Percentiles rank a stretch among this genome's conserved stretches.
Evolutionary conservation across 345 rosid genomes (phyloP).

Genomic region (Eucalyptus curtisii): DNA sequence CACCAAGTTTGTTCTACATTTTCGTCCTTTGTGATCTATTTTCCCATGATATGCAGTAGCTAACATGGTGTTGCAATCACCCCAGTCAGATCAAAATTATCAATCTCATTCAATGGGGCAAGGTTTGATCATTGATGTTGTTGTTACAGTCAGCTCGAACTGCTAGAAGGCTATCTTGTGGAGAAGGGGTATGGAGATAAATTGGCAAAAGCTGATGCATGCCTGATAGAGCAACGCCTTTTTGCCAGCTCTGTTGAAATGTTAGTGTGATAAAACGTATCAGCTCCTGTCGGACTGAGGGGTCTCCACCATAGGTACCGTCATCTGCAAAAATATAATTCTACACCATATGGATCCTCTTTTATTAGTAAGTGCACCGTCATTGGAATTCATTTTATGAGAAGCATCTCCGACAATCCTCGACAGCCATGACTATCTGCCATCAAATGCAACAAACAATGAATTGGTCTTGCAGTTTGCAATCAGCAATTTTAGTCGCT

Average conservation of each 20-base stretch:
- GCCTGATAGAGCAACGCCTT: not conserved
- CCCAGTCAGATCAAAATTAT: not conserved
- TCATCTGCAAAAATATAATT: not conserved
- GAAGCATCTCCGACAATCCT: not conserved
- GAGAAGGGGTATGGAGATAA: not conserved
- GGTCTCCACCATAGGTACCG: not conserved
- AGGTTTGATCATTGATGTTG: not conserved
- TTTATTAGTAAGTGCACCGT: not conserved
- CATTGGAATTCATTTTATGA: not conserved
- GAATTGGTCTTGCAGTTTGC: not conserved
- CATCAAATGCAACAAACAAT: not conserved
- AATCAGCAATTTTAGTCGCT: not conserved
- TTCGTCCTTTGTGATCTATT: not conserved
- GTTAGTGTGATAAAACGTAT: not conserved
- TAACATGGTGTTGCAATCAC: not conserved
- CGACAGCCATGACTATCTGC: not conserved
- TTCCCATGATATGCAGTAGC: not conserved
- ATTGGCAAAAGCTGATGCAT: not conserved
- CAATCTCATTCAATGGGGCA: not conserved
- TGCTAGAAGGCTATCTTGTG: not conserved
- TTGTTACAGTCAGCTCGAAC: not conserved
- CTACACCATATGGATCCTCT: not conserved
- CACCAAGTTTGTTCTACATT: not conserved
- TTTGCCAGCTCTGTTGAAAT: not conserved
- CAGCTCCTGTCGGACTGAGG: not conserved